Base-by-base conservation (phyloP, 306 rosid species). In the Cucumis sativus region DNA sequence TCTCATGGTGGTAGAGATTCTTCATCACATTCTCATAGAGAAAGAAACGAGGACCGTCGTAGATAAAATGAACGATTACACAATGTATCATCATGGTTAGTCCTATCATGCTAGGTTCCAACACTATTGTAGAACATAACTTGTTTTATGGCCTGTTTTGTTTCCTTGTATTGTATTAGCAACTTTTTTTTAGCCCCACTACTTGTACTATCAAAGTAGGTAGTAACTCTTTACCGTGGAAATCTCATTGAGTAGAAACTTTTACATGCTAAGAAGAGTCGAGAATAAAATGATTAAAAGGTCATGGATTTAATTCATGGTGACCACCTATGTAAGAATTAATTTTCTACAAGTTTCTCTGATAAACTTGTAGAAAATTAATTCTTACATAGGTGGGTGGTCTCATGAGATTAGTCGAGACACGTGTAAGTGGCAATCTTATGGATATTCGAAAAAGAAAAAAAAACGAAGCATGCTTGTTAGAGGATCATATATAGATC, bases 1-100 rank as follows among this genome's bases (percentile, higher is more conserved):
- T 56, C 55, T 66, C 77, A 60, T 52, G 79, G 76, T 17, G 79
- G 76, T 17, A 17, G 78, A 68, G 78, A 49, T 71, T 82, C 78
- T 28, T 47, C 76, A 14, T 77, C 58, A 17, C 33, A 9, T 49
- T 77, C 71, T 56, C 55, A 16, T 2, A 80, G 58, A 64, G 74
- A 67, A 20, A 67, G 74, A 41, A 41, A 40, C 1, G 74, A 67
- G 7, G 74, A 20, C 0, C 55, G 55, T 70, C 58, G 7, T 70
- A 47, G 59, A 45, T 70, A 7, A 45, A 45, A 43, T 21, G 28
- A 6, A 43, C 0, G n/a, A 68, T 7, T 8, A 70, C 0, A 3
- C 40, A 47, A 25, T n/a, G 2, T 4, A 16, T 65, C 49, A 14
- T 23, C 14, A 25, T 13, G 37, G 39, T 25, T 10, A 12, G 37